Conservation (phyloP, 2,329 filamentous ascomycete species). For the Oidium heveae region DNA sequence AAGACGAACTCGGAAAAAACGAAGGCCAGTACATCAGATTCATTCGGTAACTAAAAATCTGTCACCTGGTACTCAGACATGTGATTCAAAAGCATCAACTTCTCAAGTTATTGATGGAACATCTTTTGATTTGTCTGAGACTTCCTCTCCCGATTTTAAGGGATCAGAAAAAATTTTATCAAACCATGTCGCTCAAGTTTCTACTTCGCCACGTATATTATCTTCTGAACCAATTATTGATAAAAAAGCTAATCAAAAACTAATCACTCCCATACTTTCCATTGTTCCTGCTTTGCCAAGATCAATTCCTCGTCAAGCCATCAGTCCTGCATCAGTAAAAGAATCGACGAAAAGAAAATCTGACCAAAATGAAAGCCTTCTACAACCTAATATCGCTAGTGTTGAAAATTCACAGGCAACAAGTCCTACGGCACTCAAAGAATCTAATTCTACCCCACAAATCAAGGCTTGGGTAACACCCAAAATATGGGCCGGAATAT, state of each 20-base stretch:
- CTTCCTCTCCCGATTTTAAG: slow-evolving; percentile 18
- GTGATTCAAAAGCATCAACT: too few relatives aligned
- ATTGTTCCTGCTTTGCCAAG: slow-evolving; percentile 21
- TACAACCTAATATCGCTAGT: neutral
- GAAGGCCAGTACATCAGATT: slow-evolving; percentile 14
- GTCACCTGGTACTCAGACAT: slow-evolving; percentile 4
- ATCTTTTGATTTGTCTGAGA: slow-evolving; percentile 13
- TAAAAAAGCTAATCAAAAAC: slow-evolving; percentile 13
- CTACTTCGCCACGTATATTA: slow-evolving; percentile 13
- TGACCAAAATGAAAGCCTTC: slow-evolving; percentile 1
- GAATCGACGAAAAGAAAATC: neutral
- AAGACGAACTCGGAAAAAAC: slow-evolving; percentile 18
- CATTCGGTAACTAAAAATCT: slow-evolving; percentile 9
- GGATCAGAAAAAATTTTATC: slow-evolving; percentile 19
- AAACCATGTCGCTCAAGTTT: slow-evolving; percentile 29
- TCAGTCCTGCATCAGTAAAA: slow-evolving; percentile 3
- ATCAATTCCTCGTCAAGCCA: slow-evolving; percentile 16
- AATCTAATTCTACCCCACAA: slow-evolving; percentile 15
- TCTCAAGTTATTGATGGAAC: slow-evolving; percentile 1
- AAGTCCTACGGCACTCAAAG: slow-evolving; percentile 9
- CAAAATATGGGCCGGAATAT: slow-evolving; percentile 44
- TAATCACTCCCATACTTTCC: slow-evolving; percentile 21
- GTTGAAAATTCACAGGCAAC: neutral
- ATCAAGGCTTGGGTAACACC: slow-evolving; percentile 19
- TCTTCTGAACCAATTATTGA: slow-evolving; percentile 10